Evolutionary conservation across 495 filamentous ascomycete species (phyloP), one percentile per base, ranked within the genome.

Genomic region (Daldinia vernicosa): DNA sequence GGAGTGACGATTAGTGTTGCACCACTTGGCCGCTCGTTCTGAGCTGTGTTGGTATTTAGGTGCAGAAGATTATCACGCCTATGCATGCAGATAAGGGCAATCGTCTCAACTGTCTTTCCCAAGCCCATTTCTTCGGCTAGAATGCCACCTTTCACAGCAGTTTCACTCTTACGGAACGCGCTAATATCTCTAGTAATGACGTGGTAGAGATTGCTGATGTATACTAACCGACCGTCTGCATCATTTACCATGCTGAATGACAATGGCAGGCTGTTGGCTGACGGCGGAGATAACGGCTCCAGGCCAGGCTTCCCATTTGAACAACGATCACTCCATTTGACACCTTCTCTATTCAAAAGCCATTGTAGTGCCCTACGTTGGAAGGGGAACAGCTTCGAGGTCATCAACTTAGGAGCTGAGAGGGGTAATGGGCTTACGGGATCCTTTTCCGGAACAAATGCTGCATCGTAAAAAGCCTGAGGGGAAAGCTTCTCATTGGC

Each of bases 111-210:
- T 0, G 95, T 98, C 77, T 99, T 99, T 1, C 95, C 95, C 4
- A 99, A 81, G 0, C 95, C 95, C 95, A 98, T 98, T 79, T 99
- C 95, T 78, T 99, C 95, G 0, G 94, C 93, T 22, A 99, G 84
- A 30, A 88, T 89, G 45, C 91, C 91, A 30, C 91, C 91, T 53
- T 83, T 87, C 30, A 92, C 60, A 1, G 67, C 60, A 39, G 47
- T 74, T 51, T 84, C 77, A 8, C 78, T 72, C 40, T 82, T 76
- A 28, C 71, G 60, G 73, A 89, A 89, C 7, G 78, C 50, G 27
- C 77, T 78, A 2, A 83, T 45, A 76, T 91, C 84, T 7, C 80
- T 84, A 0, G 86, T 87, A 9, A 89, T 83, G 11, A 89, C 77
- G 67, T 89, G 87, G 57, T 90, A 88, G 12, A 94, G 75, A 53